phyloP scores from a whole-genome alignment of 164 flowering plant species.

The Aristolochia fimbriata region DNA sequence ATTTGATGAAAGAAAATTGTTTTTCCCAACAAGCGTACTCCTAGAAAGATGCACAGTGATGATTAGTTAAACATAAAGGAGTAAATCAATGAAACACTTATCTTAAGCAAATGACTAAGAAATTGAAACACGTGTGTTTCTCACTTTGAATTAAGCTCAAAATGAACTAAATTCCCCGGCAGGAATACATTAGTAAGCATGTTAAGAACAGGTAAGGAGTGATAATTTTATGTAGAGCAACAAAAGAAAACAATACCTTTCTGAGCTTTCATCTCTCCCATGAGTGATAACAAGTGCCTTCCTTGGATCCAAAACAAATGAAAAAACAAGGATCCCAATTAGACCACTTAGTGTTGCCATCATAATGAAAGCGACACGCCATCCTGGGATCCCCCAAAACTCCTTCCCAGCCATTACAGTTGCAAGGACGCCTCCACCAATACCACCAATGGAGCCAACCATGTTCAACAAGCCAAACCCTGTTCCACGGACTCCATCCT shows the following conservation, averaged over 20 bases:
- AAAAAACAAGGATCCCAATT: slow-evolving; percentile 67
- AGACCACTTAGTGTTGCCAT: slow-evolving; percentile 70
- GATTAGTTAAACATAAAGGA: not conserved
- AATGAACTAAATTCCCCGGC: too few relatives aligned
- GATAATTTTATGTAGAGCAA: not conserved
- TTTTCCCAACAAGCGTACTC: slow-evolving; percentile 32
- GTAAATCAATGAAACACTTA: too few relatives aligned
- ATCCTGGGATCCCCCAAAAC: slow-evolving; percentile 70
- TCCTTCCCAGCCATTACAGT: slow-evolving; percentile 83
- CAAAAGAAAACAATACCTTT: slow-evolving; percentile 36
- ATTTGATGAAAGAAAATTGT: slow-evolving; percentile 23
- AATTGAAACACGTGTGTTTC: too few relatives aligned
- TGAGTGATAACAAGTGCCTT: slow-evolving; percentile 13
- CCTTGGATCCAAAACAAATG: slow-evolving; percentile 79
- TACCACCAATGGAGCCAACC: slow-evolving; percentile 79
- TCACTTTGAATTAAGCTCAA: too few relatives aligned
- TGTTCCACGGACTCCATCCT: slow-evolving; percentile 72
- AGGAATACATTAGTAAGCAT: too few relatives aligned
- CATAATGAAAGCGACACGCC: slow-evolving; percentile 79
- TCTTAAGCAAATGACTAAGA: too few relatives aligned
- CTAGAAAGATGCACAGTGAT: slow-evolving; percentile 23
- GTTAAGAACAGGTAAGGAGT: too few relatives aligned
- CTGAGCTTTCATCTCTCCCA: slow-evolving; percentile 14
- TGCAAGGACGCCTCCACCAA: slow-evolving; percentile 87
- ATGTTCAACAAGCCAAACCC: slow-evolving; percentile 79